Evolutionary conservation across 2,329 filamentous ascomycete genomes (phyloP), one percentile per base, ranked within the genome.

Genomic region (Hymenoscyphus occultus): DNA sequence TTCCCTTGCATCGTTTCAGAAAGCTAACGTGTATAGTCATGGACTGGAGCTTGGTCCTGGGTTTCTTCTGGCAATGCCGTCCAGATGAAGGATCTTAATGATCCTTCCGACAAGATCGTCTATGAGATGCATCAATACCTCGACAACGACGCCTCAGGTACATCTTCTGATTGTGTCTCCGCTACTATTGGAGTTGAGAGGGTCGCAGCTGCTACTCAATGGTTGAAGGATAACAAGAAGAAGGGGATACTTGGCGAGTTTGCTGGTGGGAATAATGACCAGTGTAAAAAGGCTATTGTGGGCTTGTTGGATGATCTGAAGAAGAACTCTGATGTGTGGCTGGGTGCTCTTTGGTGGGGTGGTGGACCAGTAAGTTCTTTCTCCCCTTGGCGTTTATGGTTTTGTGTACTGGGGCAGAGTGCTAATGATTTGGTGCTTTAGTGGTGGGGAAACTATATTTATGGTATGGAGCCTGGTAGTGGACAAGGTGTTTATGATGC

Each of bases 71-170:
- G 80, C 56, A 83, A 83, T 70, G 77, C 65, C 40, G 48, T 39
- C 9, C 76, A 78, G 4, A 76, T 77, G 56, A 77, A 83, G 65
- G 78, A 69, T n/a, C 78, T 86, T 45, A 82, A 80, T 7, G 84
- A 87, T 67, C 78, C 83, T 0, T 66, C 77, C 56, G 76, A 85
- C 75, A 84, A 83, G 71, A 78, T 86, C 63, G 75, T 86, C 72
- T 86, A 84, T 74, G 82, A 86, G 71, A 86, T 86, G 84, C 84
- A 87, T 73, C 84, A 86, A 76, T 87, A 86, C 70, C 83, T 86
- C 45, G 84, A 86, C 75, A 76, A 75, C 0, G 84, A 86, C 65
- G 80, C 82, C 61, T 82, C 80, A 1, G 84, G 84, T 7, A 85
- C 83, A 0, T 77, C 76, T 1, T 76, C 75, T 3, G 75, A 76